Conservation (phyloP, 768 basidiomycete genomes). For the Hirschioporus abietinus region DNA sequence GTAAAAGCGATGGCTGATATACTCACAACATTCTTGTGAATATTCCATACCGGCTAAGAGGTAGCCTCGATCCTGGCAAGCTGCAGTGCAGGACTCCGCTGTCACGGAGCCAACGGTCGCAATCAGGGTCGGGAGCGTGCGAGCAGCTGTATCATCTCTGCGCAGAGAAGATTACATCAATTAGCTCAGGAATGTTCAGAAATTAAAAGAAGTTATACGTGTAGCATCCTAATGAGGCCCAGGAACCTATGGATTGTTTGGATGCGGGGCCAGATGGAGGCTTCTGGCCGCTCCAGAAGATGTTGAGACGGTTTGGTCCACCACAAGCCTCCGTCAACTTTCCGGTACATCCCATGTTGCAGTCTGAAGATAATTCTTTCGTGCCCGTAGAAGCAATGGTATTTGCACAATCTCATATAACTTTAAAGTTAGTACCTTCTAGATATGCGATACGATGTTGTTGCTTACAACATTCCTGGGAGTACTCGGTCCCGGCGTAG, state of each 20-base stretch:
- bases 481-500: conserved; percentile 71
- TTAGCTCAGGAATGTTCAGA: too few species aligned
- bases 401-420: conserved; percentile 5
- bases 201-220: conserved; percentile 28
- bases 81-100: conserved; percentile 52
- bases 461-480: conserved; percentile 54
- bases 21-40: conserved; percentile 46
- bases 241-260: conserved; percentile 45
- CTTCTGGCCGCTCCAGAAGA: conserved; percentile 42
- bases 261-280: conserved; percentile 40
- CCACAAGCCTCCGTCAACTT: conserved; percentile 66
- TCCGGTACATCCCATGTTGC: conserved; percentile 62
- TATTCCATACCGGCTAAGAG: conserved; percentile 35
- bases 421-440: conserved; percentile 4
- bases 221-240: conserved; percentile 62
- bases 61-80: conserved; percentile 52
- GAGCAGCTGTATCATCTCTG: background rate
- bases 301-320: conserved; percentile 59
- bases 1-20: conserved; percentile 20
- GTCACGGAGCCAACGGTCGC: conserved; percentile 40
- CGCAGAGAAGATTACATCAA: too few species aligned
- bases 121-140: background rate
- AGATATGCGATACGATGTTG: conserved; percentile 1
- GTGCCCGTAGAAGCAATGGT: too few species aligned
- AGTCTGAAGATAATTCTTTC: conserved; percentile 30